Base-by-base conservation (phyloP, 768 basidiomycete genomes). In the Tulasnella calospora region DNA sequence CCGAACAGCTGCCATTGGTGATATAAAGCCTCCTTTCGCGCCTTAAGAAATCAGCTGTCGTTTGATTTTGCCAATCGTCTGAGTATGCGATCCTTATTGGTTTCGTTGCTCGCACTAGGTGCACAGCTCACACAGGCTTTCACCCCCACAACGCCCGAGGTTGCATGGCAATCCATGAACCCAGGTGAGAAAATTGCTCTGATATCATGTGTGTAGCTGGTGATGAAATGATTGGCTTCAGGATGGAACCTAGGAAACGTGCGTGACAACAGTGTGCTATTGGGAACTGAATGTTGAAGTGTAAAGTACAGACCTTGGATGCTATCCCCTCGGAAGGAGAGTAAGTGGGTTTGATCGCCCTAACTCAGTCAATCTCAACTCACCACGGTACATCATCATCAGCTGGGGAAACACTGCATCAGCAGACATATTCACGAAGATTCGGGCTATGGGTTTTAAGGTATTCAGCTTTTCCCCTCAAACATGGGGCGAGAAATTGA, bases 271-370 rank as follows among this genome's bases (percentile, higher is more conserved):
- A 35, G 10, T 17, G 33, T 12, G 27, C 7, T 23, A 10, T 67
- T 12, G 5, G 13, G 61, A 51, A n/a, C 13, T 30, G 70, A 12
- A 23, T 7, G 27, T 41, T 41, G 27, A 73, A 30, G 19, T 7
- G 10, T 27, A 72, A n/a, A 15, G 4, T 12, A 21, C 12, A 73
- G 40, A 73, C 71, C 36, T 47, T 73, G 40, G 71, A 73, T 19
- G 71, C 71, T 5, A 73, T 73, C 30, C 71, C 71, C 33, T n/a
- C 71, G 40, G 71, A 73, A 40, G 71, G 71, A 73, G 71, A 73
- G 71, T 73, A 73, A 73, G 46, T 47, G 38, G 36, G 1, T 73
- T 73, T 2, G 40, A 33, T 35, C 38, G 5, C 8, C 27, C 27
- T 3, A 40, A 38, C 12, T 19, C 6, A 27, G 23, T 0, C 51